These are phyloP conservation scores for Cymbopogon flexuosus DNA, from an alignment of 202 grass and related monocot species.

Conservation along the genomic window DNA sequence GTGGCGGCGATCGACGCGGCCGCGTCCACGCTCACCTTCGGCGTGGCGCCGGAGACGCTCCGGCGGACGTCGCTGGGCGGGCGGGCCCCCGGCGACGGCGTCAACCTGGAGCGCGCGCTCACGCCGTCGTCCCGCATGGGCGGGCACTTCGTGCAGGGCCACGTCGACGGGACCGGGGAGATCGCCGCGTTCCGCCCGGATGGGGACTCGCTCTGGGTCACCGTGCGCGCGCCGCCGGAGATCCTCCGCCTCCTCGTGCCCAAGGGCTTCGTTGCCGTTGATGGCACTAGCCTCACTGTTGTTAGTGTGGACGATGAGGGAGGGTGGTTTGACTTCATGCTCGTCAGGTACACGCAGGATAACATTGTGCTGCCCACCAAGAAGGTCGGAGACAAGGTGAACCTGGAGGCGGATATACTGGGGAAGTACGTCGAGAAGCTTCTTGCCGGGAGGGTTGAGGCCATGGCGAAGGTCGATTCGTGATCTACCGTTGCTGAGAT, in stretches of 20 bases:
- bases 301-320: slow-evolving; percentile 62
- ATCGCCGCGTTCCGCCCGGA: slow-evolving; percentile 70
- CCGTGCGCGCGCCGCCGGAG: slow-evolving; percentile 55
- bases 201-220: slow-evolving; percentile 87
- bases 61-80: slow-evolving; percentile 63
- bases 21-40: slow-evolving; percentile 55
- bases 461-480: slow-evolving; percentile 9
- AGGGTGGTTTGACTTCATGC: slow-evolving; percentile 89
- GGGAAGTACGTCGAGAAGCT: slow-evolving; percentile 93
- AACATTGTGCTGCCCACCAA: slow-evolving; percentile 81
- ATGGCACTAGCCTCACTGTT: slow-evolving; percentile 83
- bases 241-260: slow-evolving; percentile 71
- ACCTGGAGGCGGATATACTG: slow-evolving; percentile 92
- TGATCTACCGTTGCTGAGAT: not conserved
- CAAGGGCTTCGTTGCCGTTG: slow-evolving; percentile 90
- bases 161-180: slow-evolving; percentile 83
- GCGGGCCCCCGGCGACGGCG: slow-evolving; percentile 42
- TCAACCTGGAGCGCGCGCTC: slow-evolving; percentile 86
- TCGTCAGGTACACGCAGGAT: slow-evolving; percentile 84
- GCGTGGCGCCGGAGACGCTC: slow-evolving; percentile 86
- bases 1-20: slow-evolving; percentile 61
- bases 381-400: slow-evolving; percentile 85
- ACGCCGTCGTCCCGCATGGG: slow-evolving; percentile 82
- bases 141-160: slow-evolving; percentile 88
- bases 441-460: slow-evolving; percentile 44